Evolutionary conservation across 148 eudicot species (phyloP), one percentile per base, ranked within the genome.

Genomic region (Spergularia bocconei): DNA sequence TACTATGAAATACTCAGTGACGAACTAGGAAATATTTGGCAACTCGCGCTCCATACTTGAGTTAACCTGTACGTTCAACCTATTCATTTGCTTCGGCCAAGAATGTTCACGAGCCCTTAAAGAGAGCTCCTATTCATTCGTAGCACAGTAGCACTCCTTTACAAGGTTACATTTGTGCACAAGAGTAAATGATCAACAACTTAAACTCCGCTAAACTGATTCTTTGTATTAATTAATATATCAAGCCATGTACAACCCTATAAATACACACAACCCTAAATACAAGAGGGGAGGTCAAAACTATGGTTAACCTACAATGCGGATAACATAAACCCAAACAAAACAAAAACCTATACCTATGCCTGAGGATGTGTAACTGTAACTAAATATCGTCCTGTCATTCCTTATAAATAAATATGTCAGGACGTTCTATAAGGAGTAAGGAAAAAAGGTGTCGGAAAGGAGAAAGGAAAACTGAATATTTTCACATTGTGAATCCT

Each of bases 361-460:
- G 36, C 36, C 36, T 56, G 13, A 53, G 17, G 69, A 48, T 58
- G 54, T 9, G 51, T 33, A 57, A 21, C 57, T 13, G 52, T 76
- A 48, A 63, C 61, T 79, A 70, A 21, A 78, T 52, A 61, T 67
- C 33, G 59, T 60, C 78, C 55, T n/a, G 70, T 54, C 82, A 53
- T 74, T 79, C 69, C 48, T 58, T 33, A 62, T 47, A 39, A 69
- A 79, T 48, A n/a, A n/a, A 63, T 64, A 65, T 71, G 77, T 58
- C 70, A 56, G 70, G 58, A 39, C 19, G 23, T 12, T 60, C 73
- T 74, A 73, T 60, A 52, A 48, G 39, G 39, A 20, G 63, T 59
- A 70, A 36, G 64, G 9, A 50, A 54, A 70, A 64, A 48, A 65
- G 11, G n/a, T 55, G 25, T 14, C 59, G 7, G 19, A 16, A 64